phyloP scores from a whole-genome alignment of 305 asterid species.

The Lippia alba region DNA sequence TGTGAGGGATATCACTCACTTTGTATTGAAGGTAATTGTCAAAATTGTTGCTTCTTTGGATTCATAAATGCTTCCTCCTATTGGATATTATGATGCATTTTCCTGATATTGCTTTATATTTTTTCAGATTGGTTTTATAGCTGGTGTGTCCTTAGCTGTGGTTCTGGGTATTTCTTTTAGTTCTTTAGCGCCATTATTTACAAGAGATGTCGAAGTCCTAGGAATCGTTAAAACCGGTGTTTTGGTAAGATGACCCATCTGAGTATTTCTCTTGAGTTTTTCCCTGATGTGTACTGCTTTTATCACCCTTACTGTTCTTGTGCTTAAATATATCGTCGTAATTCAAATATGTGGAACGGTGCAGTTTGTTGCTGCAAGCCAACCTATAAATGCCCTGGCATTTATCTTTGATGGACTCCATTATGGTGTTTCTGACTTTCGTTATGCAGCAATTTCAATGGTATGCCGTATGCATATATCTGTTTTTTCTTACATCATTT shows the following conservation, averaged over 20 bases:
- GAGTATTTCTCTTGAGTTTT: constrained; percentile 8
- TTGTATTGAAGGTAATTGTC: constrained; percentile 68
- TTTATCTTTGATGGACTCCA: constrained; percentile 89
- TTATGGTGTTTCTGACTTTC: constrained; percentile 90
- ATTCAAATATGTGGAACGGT: constrained; percentile 35
- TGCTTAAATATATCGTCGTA: neutral
- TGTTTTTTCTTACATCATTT: constrained; percentile 20
- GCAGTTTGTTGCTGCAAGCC: constrained; percentile 93
- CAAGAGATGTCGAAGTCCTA: constrained; percentile 72
- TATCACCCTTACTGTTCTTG: too few relatives aligned
- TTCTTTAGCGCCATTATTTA: constrained; percentile 69
- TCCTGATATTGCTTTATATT: constrained; percentile 25
- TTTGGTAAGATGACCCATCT: constrained; percentile 54
- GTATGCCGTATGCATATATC: constrained; percentile 41
- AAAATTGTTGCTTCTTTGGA: constrained; percentile 28
- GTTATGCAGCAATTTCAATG: constrained; percentile 87
- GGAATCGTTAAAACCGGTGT: constrained; percentile 64
- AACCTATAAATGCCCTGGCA: constrained; percentile 88
- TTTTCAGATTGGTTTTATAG: constrained; percentile 68
- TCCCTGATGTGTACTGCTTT: neutral
- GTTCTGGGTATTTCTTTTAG: constrained; percentile 68
- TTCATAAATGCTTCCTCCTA: constrained; percentile 12
- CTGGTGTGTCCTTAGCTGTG: constrained; percentile 72
- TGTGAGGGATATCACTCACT: constrained; percentile 70
- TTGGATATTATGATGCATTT: neutral